Base-by-base conservation (phyloP, 208 protist genomes). In the Porcisia hertigi region DNA sequence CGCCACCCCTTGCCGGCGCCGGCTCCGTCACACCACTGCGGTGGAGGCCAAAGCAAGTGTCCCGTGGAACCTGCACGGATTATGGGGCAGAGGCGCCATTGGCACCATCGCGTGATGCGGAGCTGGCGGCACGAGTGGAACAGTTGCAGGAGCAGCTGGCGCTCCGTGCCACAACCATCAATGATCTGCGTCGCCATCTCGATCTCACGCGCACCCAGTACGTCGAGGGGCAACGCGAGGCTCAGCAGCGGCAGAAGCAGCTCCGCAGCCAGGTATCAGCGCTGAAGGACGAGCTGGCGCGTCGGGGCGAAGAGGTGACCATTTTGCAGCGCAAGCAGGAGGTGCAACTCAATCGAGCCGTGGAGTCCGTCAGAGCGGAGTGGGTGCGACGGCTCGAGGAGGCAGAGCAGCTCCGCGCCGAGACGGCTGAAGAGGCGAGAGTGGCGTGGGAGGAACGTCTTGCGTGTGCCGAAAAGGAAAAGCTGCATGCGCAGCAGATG, bases 201-300 rank as follows among this genome's bases (percentile, higher is more conserved):
- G 73, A 85, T 49, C 81, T 88, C 59, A 66, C 80, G 5, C 87
- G 83, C 12, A 66, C 83, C 66, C 79, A 82, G 55, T 76, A 74
- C 72, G 53, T 79, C 12, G 80, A 85, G 41, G 47, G 65, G 43
- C 81, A 83, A 66, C 59, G 53, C 4, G 76, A 72, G 41, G 73
- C 82, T 1, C 67, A 75, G 45, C 63, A 77, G 9, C 81, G 75
- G 30, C 53, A 76, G 43, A 57, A 62, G 52, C 81, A 71, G 20
- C 75, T 86, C 34, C 75, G 66, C 34, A 76, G 78, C 30, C 92
- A 94, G 75, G 84, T 96, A 23, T 66, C 75, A 12, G 92, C 92
- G 14, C 80, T 96, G 43, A 93, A 94, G 80, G 92, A 92, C 69
- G 92, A 96, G 85, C 80, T 96, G 52, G 82, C 77, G 11, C 86